These are phyloP conservation scores for Myriosclerotinia scirpicola DNA, from an alignment of 2,329 filamentous ascomycete species.

Conservation along the genomic window DNA sequence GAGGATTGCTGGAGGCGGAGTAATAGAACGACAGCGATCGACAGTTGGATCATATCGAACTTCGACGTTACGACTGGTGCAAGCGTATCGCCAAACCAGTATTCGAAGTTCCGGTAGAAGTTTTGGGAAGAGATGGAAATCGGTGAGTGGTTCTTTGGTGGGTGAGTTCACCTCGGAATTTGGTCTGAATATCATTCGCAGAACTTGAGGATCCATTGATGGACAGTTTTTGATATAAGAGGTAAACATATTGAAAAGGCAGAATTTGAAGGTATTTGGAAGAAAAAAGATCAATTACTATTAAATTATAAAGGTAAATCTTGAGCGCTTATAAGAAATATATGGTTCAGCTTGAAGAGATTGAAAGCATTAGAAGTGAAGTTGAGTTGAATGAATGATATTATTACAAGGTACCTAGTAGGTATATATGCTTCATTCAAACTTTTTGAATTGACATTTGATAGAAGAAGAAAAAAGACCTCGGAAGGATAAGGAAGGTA, in stretches of 20 bases:
- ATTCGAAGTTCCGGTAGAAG: conserved; percentile 38
- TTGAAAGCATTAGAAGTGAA: neutral
- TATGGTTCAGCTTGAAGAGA: neutral
- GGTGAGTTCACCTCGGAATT: conserved; percentile 2
- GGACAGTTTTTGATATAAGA: conserved; percentile 14
- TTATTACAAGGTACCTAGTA: no score
- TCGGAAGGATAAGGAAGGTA: neutral
- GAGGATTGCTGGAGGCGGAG: conserved; percentile 45
- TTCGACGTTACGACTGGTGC: conserved; percentile 33
- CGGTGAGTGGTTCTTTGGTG: neutral
- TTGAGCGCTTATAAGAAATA: no score
- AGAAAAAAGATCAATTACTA: neutral
- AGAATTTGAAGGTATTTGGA: neutral
- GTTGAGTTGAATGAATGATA: neutral
- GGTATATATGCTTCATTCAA: neutral
- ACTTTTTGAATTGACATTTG: neutral
- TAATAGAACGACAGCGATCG: conserved; percentile 41
- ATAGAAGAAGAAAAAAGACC: neutral
- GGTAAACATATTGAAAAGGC: conserved; percentile 3
- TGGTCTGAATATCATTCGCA: conserved; percentile 6
- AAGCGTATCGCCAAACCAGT: conserved; percentile 37
- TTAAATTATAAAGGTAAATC: neutral
- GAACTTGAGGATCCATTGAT: conserved; percentile 14
- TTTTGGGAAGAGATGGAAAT: conserved; percentile 34
- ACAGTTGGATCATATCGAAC: conserved; percentile 41